Evolutionary conservation across 163 green algal species (phyloP).

Genomic region (Picocystis sp.): DNA sequence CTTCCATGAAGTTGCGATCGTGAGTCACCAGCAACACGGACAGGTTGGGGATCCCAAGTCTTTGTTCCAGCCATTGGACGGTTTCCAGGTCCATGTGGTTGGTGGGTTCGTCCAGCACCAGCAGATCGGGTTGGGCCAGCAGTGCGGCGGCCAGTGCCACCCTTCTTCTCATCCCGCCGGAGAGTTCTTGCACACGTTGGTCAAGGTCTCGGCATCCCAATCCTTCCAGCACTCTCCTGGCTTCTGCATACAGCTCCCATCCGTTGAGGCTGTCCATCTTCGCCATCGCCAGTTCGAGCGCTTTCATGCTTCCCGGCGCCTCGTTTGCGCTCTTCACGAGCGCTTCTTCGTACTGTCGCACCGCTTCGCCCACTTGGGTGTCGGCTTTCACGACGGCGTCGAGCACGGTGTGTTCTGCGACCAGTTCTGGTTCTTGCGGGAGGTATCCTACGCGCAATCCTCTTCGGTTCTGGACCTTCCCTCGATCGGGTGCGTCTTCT

Average conservation of each 20-base stretch:
- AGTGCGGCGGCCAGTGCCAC: constrained; percentile 55
- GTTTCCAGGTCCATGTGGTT: constrained; percentile 41
- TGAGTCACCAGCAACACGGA: constrained; percentile 38
- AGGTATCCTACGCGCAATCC: constrained; percentile 36
- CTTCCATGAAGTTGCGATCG: constrained; percentile 56
- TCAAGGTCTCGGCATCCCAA: constrained; percentile 10
- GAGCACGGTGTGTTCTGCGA: constrained; percentile 27
- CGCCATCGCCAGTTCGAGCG: constrained; percentile 33
- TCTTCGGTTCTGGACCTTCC: constrained; percentile 27
- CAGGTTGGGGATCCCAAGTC: constrained; percentile 19
- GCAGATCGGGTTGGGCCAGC: constrained; percentile 28
- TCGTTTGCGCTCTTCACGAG: too few species aligned
- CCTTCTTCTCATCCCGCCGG: constrained; percentile 47
- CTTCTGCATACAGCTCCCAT: constrained; percentile 8
- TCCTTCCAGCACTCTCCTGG: constrained; percentile 3
- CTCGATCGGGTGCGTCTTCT: constrained; percentile 26
- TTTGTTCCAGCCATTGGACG: constrained; percentile 24
- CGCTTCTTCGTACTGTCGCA: constrained; percentile 28
- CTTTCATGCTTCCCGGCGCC: constrained; percentile 7
- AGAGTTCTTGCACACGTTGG: constrained; percentile 18
- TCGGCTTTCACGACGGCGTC: constrained; percentile 48
- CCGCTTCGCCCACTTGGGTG: constrained; percentile 23
- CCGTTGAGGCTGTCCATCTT: constrained; percentile 18
- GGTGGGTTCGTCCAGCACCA: constrained; percentile 46
- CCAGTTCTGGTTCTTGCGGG: constrained; percentile 20